Evolutionary conservation across 306 rosid species (phyloP), one percentile per base, ranked within the genome.

Genomic region (Bauhinia variegata): DNA sequence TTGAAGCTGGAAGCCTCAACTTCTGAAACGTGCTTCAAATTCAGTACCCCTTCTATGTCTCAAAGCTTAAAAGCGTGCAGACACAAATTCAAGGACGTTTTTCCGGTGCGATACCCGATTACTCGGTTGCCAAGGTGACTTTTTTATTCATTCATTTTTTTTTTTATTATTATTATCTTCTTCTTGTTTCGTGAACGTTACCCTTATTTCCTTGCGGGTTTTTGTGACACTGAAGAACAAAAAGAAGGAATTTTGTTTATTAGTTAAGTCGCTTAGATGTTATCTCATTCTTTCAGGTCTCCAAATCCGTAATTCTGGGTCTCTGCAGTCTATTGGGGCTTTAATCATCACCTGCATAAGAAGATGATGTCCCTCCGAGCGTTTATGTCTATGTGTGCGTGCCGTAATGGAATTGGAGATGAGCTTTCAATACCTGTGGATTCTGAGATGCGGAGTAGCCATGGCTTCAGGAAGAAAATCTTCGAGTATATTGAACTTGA

Each of bases 401-500:
- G 28, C 36, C 34, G 49, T 31, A 30, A 58, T 62, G 72, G 13
- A 63, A 48, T 34, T 48, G 14, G 13, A 69, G 38, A 17, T 34
- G 44, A 32, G 14, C 19, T 13, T 52, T 75, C 53, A 46, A 44
- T 44, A 14, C 63, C 56, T 53, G 12, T 8, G 36, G 42, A n/a
- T 62, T 32, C 70, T 54, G 48, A 54, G 64, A 64, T 7, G 11
- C 7, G 11, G 9, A 44, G 28, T 30, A 51, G 50, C 17, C 34
- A 7, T 15, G 10, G 16, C 41, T 2, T 5, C 9, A 36, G 41
- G 5, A 36, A 8, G 6, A 8, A 36, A 8, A 36, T 83, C 44
- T 83, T 83, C 65, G 23, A 63, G 42, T 80, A 79, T 37, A 60
- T 51, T 15, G 88, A 83, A 28, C 84, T 83, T 47, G 68, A 54